These are phyloP conservation scores for Bathelium albidoporum DNA, from an alignment of 495 filamentous ascomycete species.

Conservation along the genomic window DNA sequence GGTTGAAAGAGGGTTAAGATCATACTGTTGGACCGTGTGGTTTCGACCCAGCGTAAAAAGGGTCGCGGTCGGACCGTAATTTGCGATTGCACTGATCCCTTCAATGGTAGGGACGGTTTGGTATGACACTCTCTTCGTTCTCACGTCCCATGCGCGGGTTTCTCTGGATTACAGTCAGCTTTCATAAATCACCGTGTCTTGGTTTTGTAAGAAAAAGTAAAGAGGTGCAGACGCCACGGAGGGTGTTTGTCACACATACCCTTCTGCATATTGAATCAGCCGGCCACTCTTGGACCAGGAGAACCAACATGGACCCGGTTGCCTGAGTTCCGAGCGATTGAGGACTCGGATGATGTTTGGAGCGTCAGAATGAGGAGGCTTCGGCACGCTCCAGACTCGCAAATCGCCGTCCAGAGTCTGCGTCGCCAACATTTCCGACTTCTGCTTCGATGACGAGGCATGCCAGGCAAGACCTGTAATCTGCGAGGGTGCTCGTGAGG, in stretches of 20 bases:
- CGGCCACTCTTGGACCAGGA: conserved; percentile 96
- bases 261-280: conserved; percentile 85
- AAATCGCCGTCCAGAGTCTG: conserved; percentile 89
- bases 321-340: conserved; percentile 64
- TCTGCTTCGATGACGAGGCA: conserved; percentile 90
- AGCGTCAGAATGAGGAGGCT: conserved; percentile 64
- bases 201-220: no score
- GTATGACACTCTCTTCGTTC: conserved; percentile 87
- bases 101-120: conserved; percentile 79
- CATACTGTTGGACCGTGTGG: conserved; percentile 87
- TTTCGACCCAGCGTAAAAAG: conserved; percentile 86
- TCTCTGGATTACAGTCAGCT: conserved; percentile 46
- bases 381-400: conserved; percentile 93
- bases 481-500: conserved; percentile 69
- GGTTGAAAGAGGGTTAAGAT: conserved; percentile 53
- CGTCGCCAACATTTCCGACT: conserved; percentile 94
- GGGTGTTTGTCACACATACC: conserved; percentile 58
- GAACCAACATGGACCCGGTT: conserved; percentile 83
- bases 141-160: conserved; percentile 90
- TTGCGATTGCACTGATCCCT: conserved; percentile 67
- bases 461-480: conserved; percentile 93
- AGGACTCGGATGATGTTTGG: conserved; percentile 80
- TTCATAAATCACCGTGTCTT: conserved; percentile 4
- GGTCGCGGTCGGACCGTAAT: conserved; percentile 81
- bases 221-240: no score